Evolutionary conservation across 495 filamentous ascomycete species (phyloP), one percentile per base, ranked within the genome.

Genomic region (Hyphodiscus hymeniophilus): DNA sequence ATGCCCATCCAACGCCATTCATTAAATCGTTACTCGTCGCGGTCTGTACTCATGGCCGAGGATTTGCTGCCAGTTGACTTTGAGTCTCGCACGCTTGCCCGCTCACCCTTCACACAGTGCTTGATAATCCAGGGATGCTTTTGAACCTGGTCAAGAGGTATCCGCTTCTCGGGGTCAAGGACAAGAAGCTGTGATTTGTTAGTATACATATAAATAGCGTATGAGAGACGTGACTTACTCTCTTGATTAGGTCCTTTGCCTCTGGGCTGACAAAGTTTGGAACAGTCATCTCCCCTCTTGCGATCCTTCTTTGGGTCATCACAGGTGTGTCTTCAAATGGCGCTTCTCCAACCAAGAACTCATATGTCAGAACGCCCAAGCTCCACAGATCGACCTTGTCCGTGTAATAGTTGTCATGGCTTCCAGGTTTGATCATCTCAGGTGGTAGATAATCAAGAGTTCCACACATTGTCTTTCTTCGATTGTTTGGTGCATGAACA

Each of bases 361-460:
- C 92, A 58, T 97, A 98, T 2, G 84, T 94, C 68, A 98, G 65
- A 32, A 98, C 92, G 18, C 94, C 92, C 60, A 98, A 66, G 61
- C 83, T 89, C 92, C 92, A 98, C 42, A 97, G 65, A 63, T 98
- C 92, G 12, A 98, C 89, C 67, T 95, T 95, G 63, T 97, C 90
- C 46, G 72, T 87, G 63, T 98, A 96, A 55, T 70, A 90, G 61
- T 90, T 94, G 48, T 89, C 85, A 51, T 81, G 76, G 50, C 75
- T 71, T 48, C 85, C 84, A 2, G 82, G 77, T 55, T 82, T 83
- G 62, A 98, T 75, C 94, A 98, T 98, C 79, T 98, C 92, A 18
- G 92, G 92, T 7, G 92, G 92, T 15, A 98, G 75, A 63, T 98
- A 97, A 66, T 98, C 92, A 21, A 98, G 77, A 7, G 92, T 98